These are phyloP conservation scores for Moesziomyces sp. DNA, from an alignment of 1,284 basidiomycete species.

Conservation along the genomic window DNA sequence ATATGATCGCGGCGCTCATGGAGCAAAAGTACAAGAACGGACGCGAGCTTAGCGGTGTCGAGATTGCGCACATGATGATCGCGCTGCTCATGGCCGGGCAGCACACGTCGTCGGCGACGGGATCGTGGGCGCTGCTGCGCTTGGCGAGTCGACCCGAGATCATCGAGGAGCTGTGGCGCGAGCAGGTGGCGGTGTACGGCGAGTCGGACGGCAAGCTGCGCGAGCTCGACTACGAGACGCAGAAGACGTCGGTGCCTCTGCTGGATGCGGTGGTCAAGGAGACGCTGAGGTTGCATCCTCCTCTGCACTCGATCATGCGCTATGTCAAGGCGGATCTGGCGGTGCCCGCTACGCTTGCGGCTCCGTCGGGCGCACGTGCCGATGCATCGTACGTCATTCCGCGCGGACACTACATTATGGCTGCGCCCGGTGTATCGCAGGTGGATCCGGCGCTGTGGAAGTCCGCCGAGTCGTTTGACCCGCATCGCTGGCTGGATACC, in stretches of 20 bases:
- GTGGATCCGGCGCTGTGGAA: constrained; percentile 86
- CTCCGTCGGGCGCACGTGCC: constrained; percentile 58
- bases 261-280: constrained; percentile 91
- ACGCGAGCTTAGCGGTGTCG: constrained; percentile 80
- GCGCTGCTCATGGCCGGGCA: constrained; percentile 82
- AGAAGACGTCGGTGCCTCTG: constrained; percentile 79
- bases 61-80: constrained; percentile 93
- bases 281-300: constrained; percentile 76
- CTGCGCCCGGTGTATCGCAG: constrained; percentile 88
- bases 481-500: constrained; percentile 81
- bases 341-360: constrained; percentile 79
- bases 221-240: constrained; percentile 85
- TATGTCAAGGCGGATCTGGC: constrained; percentile 85
- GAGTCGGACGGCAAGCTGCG: constrained; percentile 76
- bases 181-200: constrained; percentile 86
- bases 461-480: constrained; percentile 75
- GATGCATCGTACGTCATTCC: constrained; percentile 80
- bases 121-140: constrained; percentile 89
- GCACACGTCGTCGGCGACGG: constrained; percentile 93
- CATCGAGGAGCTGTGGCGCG: constrained; percentile 75
- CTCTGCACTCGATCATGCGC: constrained; percentile 74
- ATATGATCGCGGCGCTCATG: constrained; percentile 92
- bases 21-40: constrained; percentile 89
- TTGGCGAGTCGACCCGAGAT: constrained; percentile 83
- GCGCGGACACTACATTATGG: constrained; percentile 88